Evolutionary conservation across 2,329 filamentous ascomycete genomes (phyloP), one percentile per base, ranked within the genome.

Genomic region (Calonectria hawksworthii): DNA sequence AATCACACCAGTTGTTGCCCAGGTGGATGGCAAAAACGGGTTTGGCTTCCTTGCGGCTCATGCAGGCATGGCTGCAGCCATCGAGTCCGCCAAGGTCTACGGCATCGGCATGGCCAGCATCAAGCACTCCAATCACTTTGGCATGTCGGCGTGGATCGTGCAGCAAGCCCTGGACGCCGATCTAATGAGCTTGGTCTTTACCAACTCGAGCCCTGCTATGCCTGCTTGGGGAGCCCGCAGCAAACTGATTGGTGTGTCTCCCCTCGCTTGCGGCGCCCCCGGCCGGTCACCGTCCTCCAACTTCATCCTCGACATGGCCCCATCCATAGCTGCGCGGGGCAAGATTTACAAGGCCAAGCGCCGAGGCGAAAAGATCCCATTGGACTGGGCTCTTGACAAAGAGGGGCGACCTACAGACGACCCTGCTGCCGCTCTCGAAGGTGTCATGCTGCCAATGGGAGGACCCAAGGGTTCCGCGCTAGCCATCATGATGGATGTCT

Each of bases 401-500:
- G 90, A 96, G 21, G 94, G 95, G 0, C 86, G 87, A 16, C 88
- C 85, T n/a, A 95, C 94, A 0, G 91, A 94, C 71, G 94, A 97
- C 78, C 94, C 95, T 0, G 90, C 88, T 1, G 89, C 88, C 26
- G 95, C 95, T 0, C 85, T 97, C 13, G 90, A 92, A 41, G 94
- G 94, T 1, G 94, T 96, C 4, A 96, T 97, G 95, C 85, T 96
- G 26, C 94, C 95, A 0, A 96, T 97, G 93, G 94, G 94, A 3
- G 95, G 95, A 0, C 94, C 95, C 0, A 97, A 97, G 83, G 95
- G 95, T 0, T 94, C 93, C 2, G 95, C 90, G 0, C 83, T 97
- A 51, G 87, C 94, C 0, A 91, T 97, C 70, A 96, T 96, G 94
- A 97, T 97, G 95, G 94, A 97, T 81, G 93, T 98, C 2, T 96